Base-by-base conservation (phyloP, 2,329 filamentous ascomycete genomes). In the Talaromyces sp. region DNA sequence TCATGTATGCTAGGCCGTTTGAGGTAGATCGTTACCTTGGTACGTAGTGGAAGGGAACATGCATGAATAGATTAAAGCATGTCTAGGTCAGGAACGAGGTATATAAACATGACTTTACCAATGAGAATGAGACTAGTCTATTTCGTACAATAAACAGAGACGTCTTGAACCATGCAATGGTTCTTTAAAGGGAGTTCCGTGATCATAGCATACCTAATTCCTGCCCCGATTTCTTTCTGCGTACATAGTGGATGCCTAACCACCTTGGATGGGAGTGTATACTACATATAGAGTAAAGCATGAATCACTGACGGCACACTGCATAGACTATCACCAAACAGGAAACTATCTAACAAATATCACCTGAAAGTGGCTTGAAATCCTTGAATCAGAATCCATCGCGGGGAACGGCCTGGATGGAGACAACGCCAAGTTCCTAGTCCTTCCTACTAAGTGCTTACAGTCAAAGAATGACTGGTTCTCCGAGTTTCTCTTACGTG, bases 401-500 rank as follows among this genome's bases (percentile, higher is more conserved):
- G 34, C 34, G 34, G 36, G 56, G 56, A n/a, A 54, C 51, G 54
- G 34, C 17, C 56, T 51, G 34, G 34, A 36, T 40, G 27, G 29
- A 31, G 51, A 54, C 34, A 29, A 25, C 34, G 56, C 56, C 56
- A 58, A 58, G 34, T 58, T 43, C 15, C 34, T 17, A 6, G 38
- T 22, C 11, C 11, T 25, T 25, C 15, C n/a, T 36, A n/a, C n/a
- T 45, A 22, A 27, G 45, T 10, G n/a, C 22, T 29, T 40, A 8
- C 25, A 19, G 27, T 36, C 7, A 19, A 19, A 19, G 15, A 53
- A 43, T 25, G 58, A 51, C 43, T 61, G 58, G 58, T 11, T 49
- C 40, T 49, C 43, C 11, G 58, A 34, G 27, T 61, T 61, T 49
- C 38, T 61, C 25, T 61, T 61, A 61, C 58, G 58, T 49, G 58